A percentile compares a stretch with the other conserved stretches of the same genome.
Evolutionary conservation across 306 rosid genomes (phyloP).

Genomic region (Ziziphus jujuba): DNA sequence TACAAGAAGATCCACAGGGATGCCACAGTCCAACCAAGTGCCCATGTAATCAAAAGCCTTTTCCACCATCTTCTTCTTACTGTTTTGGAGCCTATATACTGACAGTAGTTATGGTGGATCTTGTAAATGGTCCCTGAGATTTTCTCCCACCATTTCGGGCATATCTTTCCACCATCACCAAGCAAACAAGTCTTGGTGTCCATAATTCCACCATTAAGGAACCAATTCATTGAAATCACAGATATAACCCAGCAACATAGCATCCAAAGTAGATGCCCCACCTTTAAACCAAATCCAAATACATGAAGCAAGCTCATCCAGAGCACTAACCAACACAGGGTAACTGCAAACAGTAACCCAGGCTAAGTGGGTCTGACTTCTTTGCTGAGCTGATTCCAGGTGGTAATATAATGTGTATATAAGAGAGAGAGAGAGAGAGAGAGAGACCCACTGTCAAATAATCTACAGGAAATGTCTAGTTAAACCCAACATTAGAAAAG

Average conservation of each 20-base stretch:
- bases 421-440: constrained; percentile 18
- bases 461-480: constrained; percentile 56
- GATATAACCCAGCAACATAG: constrained; percentile 70
- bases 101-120: constrained; percentile 52
- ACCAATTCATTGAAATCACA: constrained; percentile 70
- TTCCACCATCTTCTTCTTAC: constrained; percentile 53
- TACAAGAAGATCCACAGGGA: constrained; percentile 59
- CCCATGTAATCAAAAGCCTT: constrained; percentile 62
- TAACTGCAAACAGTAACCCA: constrained; percentile 43
- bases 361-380: constrained; percentile 44
- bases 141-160: constrained; percentile 74
- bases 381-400: constrained; percentile 35
- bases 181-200: constrained; percentile 61
- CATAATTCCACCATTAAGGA: constrained; percentile 50
- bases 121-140: constrained; percentile 39
- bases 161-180: constrained; percentile 53
- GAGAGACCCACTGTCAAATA: constrained; percentile 51
- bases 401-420: not conserved
- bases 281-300: constrained; percentile 73
- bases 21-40: constrained; percentile 51
- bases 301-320: constrained; percentile 85
- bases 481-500: constrained; percentile 31
- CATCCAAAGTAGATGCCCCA: constrained; percentile 82
- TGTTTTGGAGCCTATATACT: constrained; percentile 56
- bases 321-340: constrained; percentile 55